Conservation (phyloP, 2,329 filamentous ascomycete genomes). For the Exophiala calicioides region DNA sequence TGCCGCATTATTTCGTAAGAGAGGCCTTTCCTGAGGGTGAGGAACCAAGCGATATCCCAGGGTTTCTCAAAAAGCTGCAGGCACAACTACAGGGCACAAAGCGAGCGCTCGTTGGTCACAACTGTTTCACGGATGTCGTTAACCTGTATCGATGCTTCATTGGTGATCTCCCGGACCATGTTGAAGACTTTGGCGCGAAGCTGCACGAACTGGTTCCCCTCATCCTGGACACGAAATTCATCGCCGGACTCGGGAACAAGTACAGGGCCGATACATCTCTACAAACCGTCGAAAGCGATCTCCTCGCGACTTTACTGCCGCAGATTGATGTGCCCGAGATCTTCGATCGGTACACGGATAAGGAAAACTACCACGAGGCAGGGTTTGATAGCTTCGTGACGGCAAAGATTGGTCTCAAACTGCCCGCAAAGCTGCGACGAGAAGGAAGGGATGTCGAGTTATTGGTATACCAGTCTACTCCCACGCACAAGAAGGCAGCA, state of each 20-base stretch:
- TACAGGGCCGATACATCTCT: conserved; percentile 44
- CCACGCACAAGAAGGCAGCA: neutral
- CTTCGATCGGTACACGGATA: conserved; percentile 39
- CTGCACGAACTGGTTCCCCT: conserved; percentile 58
- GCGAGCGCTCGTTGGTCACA: conserved; percentile 61
- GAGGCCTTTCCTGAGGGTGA: conserved; percentile 30
- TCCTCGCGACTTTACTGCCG: conserved; percentile 39
- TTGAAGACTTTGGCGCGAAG: conserved; percentile 55
- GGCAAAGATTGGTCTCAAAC: conserved; percentile 58
- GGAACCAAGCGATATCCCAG: conserved; percentile 27
- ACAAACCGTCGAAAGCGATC: conserved; percentile 51
- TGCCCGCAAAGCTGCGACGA: conserved; percentile 45
- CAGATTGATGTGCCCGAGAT: conserved; percentile 38
- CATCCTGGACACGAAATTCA: conserved; percentile 64
- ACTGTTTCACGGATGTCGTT: conserved; percentile 64
- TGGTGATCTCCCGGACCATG: conserved; percentile 56
- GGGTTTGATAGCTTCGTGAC: conserved; percentile 65
- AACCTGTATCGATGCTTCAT: conserved; percentile 63
- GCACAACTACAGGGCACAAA: conserved; percentile 47
- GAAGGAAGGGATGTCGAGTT: conserved; percentile 33
- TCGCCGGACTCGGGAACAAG: conserved; percentile 49
- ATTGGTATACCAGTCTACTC: conserved; percentile 7
- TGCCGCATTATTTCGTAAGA: conserved; percentile 39
- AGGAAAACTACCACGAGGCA: conserved; percentile 56
- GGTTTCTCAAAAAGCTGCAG: conserved; percentile 38